These are phyloP conservation scores for Actinomucor elegans DNA, from an alignment of 371 early-diverging fungal species.

Conservation along the genomic window DNA sequence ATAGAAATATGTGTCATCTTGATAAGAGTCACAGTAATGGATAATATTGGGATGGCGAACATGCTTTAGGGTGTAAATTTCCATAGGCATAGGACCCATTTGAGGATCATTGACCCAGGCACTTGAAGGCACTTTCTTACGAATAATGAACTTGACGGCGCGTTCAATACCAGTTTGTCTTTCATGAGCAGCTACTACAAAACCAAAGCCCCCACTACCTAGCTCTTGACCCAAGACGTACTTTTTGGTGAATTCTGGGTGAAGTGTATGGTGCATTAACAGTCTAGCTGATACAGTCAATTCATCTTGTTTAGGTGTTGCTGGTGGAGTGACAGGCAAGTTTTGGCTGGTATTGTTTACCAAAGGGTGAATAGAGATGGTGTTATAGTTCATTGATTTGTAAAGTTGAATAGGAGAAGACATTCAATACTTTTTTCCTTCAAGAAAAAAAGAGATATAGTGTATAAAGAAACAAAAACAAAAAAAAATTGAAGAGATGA, in stretches of 20 bases:
- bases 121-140: conserved; percentile 59
- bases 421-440: background rate
- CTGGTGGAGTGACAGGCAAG: conserved; percentile 11
- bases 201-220: conserved; percentile 82
- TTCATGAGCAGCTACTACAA: conserved; percentile 68
- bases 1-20: conserved; percentile 67
- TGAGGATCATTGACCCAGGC: conserved; percentile 65
- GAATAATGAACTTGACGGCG: conserved; percentile 82
- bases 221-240: conserved; percentile 68
- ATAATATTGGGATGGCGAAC: conserved; percentile 74
- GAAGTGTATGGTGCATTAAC: conserved; percentile 43
- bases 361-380: conserved; percentile 17
- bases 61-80: conserved; percentile 70
- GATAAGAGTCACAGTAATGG: conserved; percentile 63
- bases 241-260: conserved; percentile 49
- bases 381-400: conserved; percentile 12
- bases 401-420: conserved; percentile 30
- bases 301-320: conserved; percentile 28
- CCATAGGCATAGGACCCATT: conserved; percentile 72
- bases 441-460: background rate
- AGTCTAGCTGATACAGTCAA: conserved; percentile 44
- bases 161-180: conserved; percentile 55
- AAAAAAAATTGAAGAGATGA: background rate
- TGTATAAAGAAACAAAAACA: background rate
- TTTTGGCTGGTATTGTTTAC: background rate